These are phyloP conservation scores for Piromyces finnis DNA, from an alignment of 192 early-diverging fungal genomes.

Conservation along the genomic window DNA sequence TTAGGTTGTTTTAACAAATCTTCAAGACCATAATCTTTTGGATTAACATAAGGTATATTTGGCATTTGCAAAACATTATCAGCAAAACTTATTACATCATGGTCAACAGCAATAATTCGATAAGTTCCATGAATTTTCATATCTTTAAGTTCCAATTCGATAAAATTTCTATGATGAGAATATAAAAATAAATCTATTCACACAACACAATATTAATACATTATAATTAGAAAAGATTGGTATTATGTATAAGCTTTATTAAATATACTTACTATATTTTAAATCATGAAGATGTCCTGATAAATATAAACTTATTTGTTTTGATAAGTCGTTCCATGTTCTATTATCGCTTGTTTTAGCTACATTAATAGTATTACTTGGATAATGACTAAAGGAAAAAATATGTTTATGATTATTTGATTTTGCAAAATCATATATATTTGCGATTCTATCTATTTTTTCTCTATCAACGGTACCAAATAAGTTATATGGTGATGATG, in stretches of 20 bases:
- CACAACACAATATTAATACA: too few species aligned
- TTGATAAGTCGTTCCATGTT: not conserved
- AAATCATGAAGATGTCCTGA: not conserved
- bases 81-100: conserved; percentile 70
- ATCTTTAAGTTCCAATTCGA: conserved; percentile 78
- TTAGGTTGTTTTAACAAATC: not conserved
- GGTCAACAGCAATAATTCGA: conserved; percentile 66
- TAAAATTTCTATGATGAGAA: not conserved
- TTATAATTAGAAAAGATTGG: too few species aligned
- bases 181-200: not conserved
- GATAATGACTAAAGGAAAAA: conserved; percentile 43
- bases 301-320: not conserved
- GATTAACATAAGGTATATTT: conserved; percentile 22
- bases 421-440: conserved; percentile 48
- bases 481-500: conserved; percentile 27
- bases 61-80: conserved; percentile 51
- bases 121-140: conserved; percentile 78
- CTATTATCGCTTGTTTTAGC: conserved; percentile 36
- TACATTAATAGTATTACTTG: conserved; percentile 57
- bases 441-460: conserved; percentile 3
- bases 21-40: not conserved
- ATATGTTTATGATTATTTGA: not conserved
- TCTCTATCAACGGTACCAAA: conserved; percentile 29
- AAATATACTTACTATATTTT: not conserved
- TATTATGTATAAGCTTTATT: too few species aligned